Conservation (phyloP, 345 rosid genomes). For the Eucalyptus rudis region DNA sequence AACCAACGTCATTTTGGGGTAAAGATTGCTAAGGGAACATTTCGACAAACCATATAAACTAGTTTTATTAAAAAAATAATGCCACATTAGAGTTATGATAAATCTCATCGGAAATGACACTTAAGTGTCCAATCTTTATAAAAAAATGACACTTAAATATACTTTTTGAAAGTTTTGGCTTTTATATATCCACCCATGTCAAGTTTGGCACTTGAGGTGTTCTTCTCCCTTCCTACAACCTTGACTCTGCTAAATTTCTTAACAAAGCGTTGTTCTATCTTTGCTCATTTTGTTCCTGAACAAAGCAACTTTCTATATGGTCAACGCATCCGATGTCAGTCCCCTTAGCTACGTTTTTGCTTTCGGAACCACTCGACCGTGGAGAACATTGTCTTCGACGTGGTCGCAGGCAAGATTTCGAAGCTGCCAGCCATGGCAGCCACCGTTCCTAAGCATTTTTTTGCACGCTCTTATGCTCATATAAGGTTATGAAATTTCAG, state of each 20-base stretch:
- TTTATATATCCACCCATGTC: no score
- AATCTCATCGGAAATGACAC: no score
- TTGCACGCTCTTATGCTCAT: neutral
- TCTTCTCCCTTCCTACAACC: neutral
- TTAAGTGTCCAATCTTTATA: no score
- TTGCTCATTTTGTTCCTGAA: neutral
- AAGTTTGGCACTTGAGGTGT: no score
- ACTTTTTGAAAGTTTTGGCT: no score
- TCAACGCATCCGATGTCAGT: neutral
- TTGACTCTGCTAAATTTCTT: neutral
- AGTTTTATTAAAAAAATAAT: no score
- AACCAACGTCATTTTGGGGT: rapidly evolving
- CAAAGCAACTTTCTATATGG: neutral
- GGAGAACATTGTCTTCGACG: neutral
- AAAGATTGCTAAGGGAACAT: no score
- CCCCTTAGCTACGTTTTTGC: neutral
- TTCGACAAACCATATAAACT: no score
- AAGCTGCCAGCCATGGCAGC: neutral
- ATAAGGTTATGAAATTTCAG: neutral
- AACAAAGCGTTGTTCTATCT: neutral
- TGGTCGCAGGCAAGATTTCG: neutral
- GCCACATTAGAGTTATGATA: rapidly evolving
- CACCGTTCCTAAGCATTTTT: neutral
- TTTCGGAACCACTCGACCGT: neutral
- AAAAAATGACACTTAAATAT: no score